A percentile compares a stretch with the other conserved stretches of the same genome.
phyloP scores from a whole-genome alignment of 208 protist genomes.

The Trichomonas tenax region DNA sequence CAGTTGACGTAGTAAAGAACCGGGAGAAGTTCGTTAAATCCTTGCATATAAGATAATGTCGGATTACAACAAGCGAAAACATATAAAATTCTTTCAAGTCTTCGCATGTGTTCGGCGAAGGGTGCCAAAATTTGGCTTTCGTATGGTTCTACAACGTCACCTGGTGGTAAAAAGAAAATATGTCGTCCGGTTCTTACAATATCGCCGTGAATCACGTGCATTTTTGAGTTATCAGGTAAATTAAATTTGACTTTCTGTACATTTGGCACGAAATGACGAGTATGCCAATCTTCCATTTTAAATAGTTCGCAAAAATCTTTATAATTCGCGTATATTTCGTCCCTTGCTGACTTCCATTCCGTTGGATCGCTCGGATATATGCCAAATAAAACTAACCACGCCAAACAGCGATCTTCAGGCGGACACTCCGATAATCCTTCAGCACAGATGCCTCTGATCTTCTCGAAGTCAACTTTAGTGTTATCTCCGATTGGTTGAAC shows the following conservation, averaged over 20 bases:
- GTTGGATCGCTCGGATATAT: neutral
- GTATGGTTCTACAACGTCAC: neutral
- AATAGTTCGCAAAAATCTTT: neutral
- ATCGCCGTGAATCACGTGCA: neutral
- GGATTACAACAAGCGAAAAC: neutral
- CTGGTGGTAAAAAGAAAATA: neutral
- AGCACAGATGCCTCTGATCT: neutral
- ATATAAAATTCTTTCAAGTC: neutral
- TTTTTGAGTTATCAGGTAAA: neutral
- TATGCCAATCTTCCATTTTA: neutral
- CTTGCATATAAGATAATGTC: slow-evolving; percentile 15
- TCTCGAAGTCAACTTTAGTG: neutral
- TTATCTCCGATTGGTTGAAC: neutral
- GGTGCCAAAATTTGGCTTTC: neutral
- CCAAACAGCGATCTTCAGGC: neutral
- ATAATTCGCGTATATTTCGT: neutral
- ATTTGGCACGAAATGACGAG: neutral
- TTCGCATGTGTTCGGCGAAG: neutral
- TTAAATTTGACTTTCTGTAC: no score
- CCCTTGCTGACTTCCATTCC: neutral
- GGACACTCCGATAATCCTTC: neutral
- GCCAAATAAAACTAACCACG: neutral
- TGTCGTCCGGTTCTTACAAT: neutral
- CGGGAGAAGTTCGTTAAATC: neutral
- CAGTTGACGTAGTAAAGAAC: neutral